A percentile compares a stretch with the other conserved stretches of the same genome.
Evolutionary conservation across 306 rosid species (phyloP).

Genomic region (Pterocarpus santalinus): DNA sequence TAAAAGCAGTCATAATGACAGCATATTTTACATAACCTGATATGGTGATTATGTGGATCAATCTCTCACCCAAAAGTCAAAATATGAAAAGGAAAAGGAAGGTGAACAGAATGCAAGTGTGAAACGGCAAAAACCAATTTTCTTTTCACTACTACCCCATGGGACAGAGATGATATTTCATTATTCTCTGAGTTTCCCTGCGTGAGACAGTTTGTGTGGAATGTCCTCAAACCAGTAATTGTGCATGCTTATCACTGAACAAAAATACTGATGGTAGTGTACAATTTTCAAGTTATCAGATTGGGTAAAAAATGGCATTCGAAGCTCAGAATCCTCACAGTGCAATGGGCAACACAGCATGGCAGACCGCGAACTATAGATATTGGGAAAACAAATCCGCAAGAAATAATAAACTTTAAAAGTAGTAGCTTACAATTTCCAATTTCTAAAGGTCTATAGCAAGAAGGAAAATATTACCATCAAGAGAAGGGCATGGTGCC

Average conservation of each 20-base stretch:
- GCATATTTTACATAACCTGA: not conserved
- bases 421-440: not conserved
- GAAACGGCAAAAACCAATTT: not conserved
- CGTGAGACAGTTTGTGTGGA: slow-evolving; percentile 4
- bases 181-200: not conserved
- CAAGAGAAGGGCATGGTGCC: slow-evolving; percentile 94
- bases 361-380: not conserved
- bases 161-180: slow-evolving; percentile 7
- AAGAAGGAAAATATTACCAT: slow-evolving; percentile 65
- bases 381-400: not conserved
- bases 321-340: slow-evolving; percentile 30
- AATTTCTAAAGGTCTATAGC: slow-evolving; percentile 6
- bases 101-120: not conserved
- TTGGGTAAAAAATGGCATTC: not conserved
- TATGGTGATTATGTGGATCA: slow-evolving; percentile 26
- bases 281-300: slow-evolving; percentile 13
- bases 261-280: not conserved
- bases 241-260: not conserved
- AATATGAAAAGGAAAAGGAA: not conserved
- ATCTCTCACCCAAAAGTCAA: slow-evolving; percentile 7
- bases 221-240: not conserved
- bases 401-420: slow-evolving; percentile 1
- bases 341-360: not conserved
- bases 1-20: not conserved
- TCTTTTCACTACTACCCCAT: slow-evolving; percentile 12